phyloP scores from a whole-genome alignment of 2,329 filamentous ascomycete genomes.

The Penicillium polonicum region DNA sequence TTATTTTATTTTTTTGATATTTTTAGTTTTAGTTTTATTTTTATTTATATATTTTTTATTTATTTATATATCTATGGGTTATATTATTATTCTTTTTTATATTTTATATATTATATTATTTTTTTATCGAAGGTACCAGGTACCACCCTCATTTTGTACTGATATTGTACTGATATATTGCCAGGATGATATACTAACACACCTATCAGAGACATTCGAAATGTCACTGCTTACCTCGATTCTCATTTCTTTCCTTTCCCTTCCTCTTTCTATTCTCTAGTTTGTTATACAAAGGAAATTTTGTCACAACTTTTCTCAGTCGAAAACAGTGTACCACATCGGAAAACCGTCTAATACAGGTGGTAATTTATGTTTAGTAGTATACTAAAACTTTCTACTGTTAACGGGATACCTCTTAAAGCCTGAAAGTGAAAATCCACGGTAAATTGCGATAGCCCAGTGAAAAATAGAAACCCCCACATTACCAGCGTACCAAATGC shows the following conservation, averaged over 20 bases:
- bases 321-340: not conserved
- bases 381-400: not conserved
- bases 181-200: not conserved
- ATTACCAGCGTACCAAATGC: slow-evolving; percentile 6
- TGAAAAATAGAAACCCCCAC: slow-evolving; percentile 10
- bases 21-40: not conserved
- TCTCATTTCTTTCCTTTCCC: not conserved
- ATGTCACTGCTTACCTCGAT: not conserved
- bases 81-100: not conserved
- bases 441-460: slow-evolving; percentile 20
- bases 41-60: not conserved
- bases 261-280: not conserved
- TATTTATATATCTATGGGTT: not conserved
- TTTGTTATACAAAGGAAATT: not conserved
- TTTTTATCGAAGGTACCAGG: slow-evolving; percentile 3
- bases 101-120: not conserved
- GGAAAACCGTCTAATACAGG: not conserved
- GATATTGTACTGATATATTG: not conserved
- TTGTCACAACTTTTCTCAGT: not conserved
- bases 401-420: not conserved
- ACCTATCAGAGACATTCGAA: not conserved
- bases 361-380: not conserved
- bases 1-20: not conserved
- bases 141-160: slow-evolving; percentile 1
- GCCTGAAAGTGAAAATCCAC: not conserved